Evolutionary conservation across 2,329 filamentous ascomycete species (phyloP).

Genomic region (Teratosphaeria destructans): DNA sequence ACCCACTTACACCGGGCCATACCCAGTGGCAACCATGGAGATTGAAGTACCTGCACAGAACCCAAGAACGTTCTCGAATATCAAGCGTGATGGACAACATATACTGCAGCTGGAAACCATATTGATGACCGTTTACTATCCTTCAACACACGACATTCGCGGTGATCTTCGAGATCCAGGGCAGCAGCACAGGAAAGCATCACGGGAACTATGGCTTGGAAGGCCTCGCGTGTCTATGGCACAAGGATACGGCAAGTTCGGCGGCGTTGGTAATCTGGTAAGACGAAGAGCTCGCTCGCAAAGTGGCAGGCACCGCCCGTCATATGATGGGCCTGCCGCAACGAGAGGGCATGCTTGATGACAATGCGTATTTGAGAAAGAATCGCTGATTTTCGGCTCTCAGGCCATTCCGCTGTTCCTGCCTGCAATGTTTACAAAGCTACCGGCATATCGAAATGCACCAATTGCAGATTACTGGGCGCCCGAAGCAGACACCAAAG

Average conservation of each 20-base stretch:
- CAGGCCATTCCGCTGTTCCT: slow-evolving; percentile 45
- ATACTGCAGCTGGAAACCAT: slow-evolving; percentile 48
- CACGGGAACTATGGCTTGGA: slow-evolving; percentile 52
- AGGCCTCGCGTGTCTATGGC: slow-evolving; percentile 46
- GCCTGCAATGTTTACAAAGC: slow-evolving; percentile 52
- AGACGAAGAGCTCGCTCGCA: neutral
- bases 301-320: neutral
- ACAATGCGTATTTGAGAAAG: slow-evolving; percentile 51
- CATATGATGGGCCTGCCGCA: no score
- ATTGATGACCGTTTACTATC: slow-evolving; percentile 57
- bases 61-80: slow-evolving; percentile 40
- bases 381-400: slow-evolving; percentile 43
- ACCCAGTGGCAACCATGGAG: slow-evolving; percentile 44
- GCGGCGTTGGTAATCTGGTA: slow-evolving; percentile 37
- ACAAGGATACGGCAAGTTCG: slow-evolving; percentile 53
- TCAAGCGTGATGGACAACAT: slow-evolving; percentile 38
- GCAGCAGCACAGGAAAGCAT: slow-evolving; percentile 28
- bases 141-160: slow-evolving; percentile 30
- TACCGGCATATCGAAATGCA: slow-evolving; percentile 54
- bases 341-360: slow-evolving; percentile 43
- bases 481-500: slow-evolving; percentile 30
- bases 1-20: slow-evolving; percentile 43
- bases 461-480: slow-evolving; percentile 45
- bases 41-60: slow-evolving; percentile 43
- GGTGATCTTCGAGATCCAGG: slow-evolving; percentile 23